phyloP scores from a whole-genome alignment of 2,329 filamentous ascomycete species.

The Dothiorella sarmentorum region DNA sequence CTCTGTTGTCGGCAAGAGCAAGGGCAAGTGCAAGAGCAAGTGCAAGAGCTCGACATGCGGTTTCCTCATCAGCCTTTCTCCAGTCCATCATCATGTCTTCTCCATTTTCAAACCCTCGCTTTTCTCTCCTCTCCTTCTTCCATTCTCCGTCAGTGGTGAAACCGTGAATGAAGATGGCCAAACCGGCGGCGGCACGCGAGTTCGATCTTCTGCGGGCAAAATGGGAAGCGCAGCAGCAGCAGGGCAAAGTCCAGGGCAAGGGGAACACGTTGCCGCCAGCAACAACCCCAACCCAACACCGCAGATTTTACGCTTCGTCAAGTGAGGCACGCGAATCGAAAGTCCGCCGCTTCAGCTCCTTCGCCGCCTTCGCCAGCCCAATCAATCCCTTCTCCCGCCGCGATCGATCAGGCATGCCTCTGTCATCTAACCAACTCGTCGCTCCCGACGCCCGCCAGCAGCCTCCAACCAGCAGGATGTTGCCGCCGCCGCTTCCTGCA shows the following conservation, averaged over 20 bases:
- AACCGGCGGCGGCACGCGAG: not conserved
- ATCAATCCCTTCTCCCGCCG: slow-evolving; percentile 15
- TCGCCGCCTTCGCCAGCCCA: slow-evolving; percentile 7
- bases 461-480: not conserved
- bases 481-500: not conserved
- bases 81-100: not conserved
- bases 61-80: not conserved
- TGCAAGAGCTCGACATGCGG: not conserved
- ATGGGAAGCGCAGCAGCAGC: slow-evolving; percentile 12
- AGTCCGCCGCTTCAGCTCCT: slow-evolving; percentile 11
- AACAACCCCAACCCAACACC: not conserved
- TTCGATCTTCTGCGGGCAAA: slow-evolving; percentile 7
- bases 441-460: not conserved
- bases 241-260: not conserved
- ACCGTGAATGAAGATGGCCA: not conserved
- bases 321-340: slow-evolving; percentile 5
- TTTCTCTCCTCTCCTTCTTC: not conserved
- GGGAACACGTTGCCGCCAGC: not conserved
- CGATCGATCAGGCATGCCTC: slow-evolving; percentile 2
- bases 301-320: not conserved
- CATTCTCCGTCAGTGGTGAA: not conserved
- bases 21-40: too few relatives aligned
- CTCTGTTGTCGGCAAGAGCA: too few relatives aligned
- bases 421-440: not conserved
- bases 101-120: not conserved